Evolutionary conservation across 2,329 filamentous ascomycete species (phyloP), one percentile per base, ranked within the genome.

Genomic region (Tolypocladium guangdongense): DNA sequence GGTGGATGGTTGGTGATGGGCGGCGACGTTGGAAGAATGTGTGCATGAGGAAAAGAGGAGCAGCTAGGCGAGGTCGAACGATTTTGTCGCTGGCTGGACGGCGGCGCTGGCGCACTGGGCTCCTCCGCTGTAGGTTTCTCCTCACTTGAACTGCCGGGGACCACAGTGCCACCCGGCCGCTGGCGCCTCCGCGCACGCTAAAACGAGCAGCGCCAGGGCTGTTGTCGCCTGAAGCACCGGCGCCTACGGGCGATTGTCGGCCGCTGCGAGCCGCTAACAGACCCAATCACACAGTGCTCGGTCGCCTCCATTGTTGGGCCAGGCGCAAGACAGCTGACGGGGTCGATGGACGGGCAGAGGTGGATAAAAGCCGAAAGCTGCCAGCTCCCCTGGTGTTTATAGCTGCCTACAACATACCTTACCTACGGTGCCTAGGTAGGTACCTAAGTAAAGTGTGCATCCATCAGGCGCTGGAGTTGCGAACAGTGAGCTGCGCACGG

Each of bases 1-100:
- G 55, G 61, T 66, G 64, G 50, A 58, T 61, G 66, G 61, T 62
- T 65, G 64, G 63, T 66, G 64, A 63, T 62, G 67, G 67, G 64
- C 58, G 62, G 63, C 59, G 56, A 63, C 64, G 62, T 62, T 62
- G 66, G 63, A 62, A 65, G 68, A 66, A 63, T 65, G 67, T 69
- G 70, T 71, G 69, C 64, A 70, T 67, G 67, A 66, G 68, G 70
- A 72, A 72, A 72, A 72, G 70, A 72, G 70, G 70, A 72, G 61
- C 56, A 57, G 67, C 63, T 61, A 62, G 63, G 62, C 59, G 64
- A 70, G 63, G 68, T 67, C 63, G 64, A 66, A 66, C 63, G 68
- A 71, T 70, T 71, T 71, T 70, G 69, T 68, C 67, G 64, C 61
- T 63, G 62, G 60, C 57, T 45, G 57, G 54, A 35, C 45, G 32